These are phyloP conservation scores for Penicillium parvum DNA, from an alignment of 495 filamentous ascomycete genomes.

Conservation along the genomic window DNA sequence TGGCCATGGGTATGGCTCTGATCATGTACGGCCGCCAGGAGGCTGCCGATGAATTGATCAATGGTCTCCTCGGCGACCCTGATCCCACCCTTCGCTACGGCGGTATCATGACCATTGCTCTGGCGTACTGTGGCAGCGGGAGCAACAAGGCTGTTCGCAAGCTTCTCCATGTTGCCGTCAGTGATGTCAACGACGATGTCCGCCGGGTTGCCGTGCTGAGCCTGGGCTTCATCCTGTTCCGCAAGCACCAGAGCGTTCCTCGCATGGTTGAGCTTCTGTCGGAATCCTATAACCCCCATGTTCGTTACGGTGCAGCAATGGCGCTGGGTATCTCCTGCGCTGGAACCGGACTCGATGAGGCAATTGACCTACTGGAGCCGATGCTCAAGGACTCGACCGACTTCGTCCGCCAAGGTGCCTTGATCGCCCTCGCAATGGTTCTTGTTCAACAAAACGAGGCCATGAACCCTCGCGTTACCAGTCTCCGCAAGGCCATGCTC, in stretches of 20 bases:
- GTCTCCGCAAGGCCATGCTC: slow-evolving; percentile 77
- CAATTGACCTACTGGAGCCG: slow-evolving; percentile 93
- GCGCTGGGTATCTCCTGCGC: slow-evolving; percentile 97
- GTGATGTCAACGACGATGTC: slow-evolving; percentile 98
- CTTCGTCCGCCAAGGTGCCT: slow-evolving; percentile 96
- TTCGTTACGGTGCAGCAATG: slow-evolving; percentile 97
- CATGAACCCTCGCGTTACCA: slow-evolving; percentile 85
- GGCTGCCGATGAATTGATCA: slow-evolving; percentile 88
- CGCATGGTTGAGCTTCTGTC: slow-evolving; percentile 98
- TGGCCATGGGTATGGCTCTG: slow-evolving; percentile 93
- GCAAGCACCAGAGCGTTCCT: slow-evolving; percentile 94
- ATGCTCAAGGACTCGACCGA: slow-evolving; percentile 99
- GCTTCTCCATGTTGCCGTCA: slow-evolving; percentile 94
- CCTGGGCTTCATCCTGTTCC: slow-evolving; percentile 96
- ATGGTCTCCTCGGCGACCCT: slow-evolving; percentile 86
- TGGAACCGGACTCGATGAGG: slow-evolving; percentile 93
- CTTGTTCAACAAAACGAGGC: slow-evolving; percentile 95
- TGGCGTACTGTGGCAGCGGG: slow-evolving; percentile 94
- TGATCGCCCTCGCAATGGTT: slow-evolving; percentile 95
- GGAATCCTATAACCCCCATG: slow-evolving; percentile 98
- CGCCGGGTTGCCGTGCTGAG: slow-evolving; percentile 96
- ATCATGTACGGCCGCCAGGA: slow-evolving; percentile 98
- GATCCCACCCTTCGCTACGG: slow-evolving; percentile 93
- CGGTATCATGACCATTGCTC: slow-evolving; percentile 96
- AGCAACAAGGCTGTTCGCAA: slow-evolving; percentile 99